Percentiles rank a stretch among this genome's conserved stretches.
These are phyloP conservation scores for Thoreauomyces humboldtii DNA, from an alignment of 192 early-diverging fungal genomes.

Conservation along the genomic window DNA sequence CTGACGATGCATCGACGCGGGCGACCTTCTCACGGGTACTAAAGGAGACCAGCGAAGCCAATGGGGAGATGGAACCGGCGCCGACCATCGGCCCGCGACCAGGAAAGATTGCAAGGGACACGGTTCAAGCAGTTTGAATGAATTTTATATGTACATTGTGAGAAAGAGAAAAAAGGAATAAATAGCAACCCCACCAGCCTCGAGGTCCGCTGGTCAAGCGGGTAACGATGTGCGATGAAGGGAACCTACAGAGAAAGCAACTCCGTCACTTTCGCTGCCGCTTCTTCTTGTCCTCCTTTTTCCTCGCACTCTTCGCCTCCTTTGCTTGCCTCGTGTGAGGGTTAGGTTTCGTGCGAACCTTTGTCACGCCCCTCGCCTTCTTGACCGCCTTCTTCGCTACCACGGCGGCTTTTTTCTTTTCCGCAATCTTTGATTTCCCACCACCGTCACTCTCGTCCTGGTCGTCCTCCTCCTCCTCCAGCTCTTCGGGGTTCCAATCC, in stretches of 20 bases:
- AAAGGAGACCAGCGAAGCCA: background rate
- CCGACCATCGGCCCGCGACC: too few relatives aligned
- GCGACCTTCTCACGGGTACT: slow-evolving; percentile 24
- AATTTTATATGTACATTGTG: too few relatives aligned
- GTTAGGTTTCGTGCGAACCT: slow-evolving; percentile 9
- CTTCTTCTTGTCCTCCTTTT: slow-evolving; percentile 2
- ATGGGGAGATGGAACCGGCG: too few relatives aligned
- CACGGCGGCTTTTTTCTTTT: background rate
- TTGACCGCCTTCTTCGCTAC: background rate
- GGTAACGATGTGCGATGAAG: too few relatives aligned
- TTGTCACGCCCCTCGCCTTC: background rate
- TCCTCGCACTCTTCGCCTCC: background rate
- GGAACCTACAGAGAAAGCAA: too few relatives aligned
- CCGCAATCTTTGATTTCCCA: background rate
- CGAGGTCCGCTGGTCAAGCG: too few relatives aligned
- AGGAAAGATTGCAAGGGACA: too few relatives aligned
- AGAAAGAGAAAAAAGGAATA: too few relatives aligned
- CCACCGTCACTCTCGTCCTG: background rate
- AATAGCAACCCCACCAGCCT: too few relatives aligned
- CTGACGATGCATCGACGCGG: slow-evolving; percentile 23
- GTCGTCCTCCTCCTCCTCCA: slow-evolving; percentile 17
- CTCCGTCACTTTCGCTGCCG: too few relatives aligned
- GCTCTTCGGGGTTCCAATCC: slow-evolving; percentile 25
- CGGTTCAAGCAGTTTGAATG: too few relatives aligned
- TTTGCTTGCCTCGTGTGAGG: slow-evolving; percentile 11